phyloP scores from a whole-genome alignment of 257 asterid species.

The Asclepias syriaca region DNA sequence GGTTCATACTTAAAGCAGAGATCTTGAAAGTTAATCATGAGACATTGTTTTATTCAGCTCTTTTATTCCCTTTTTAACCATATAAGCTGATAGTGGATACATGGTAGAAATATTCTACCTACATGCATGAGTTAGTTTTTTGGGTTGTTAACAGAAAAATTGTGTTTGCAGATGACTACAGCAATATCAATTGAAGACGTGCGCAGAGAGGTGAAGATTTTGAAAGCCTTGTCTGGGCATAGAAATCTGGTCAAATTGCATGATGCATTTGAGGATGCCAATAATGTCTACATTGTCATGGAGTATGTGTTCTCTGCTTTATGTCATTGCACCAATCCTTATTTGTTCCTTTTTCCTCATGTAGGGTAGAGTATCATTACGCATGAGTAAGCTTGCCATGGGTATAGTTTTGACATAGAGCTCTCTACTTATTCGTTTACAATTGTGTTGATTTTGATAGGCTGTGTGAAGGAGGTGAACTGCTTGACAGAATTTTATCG shows the following conservation, averaged over 20 bases:
- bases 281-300: conserved; percentile 77
- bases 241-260: conserved; percentile 59
- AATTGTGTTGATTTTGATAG: conserved; percentile 35
- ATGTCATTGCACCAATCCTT: background rate
- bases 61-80: background rate
- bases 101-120: background rate
- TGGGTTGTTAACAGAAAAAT: background rate
- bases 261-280: conserved; percentile 71
- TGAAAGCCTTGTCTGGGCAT: conserved; percentile 77
- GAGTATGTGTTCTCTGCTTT: conserved; percentile 44
- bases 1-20: background rate
- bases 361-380: background rate
- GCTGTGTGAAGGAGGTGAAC: conserved; percentile 93
- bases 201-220: conserved; percentile 81
- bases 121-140: background rate
- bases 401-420: background rate
- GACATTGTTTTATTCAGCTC: background rate
- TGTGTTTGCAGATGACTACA: conserved; percentile 77
- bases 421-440: conserved; percentile 1
- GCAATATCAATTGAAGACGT: conserved; percentile 87
- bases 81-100: background rate
- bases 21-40: background rate
- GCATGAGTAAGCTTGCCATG: background rate
- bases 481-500: conserved; percentile 75
- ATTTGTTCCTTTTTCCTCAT: background rate